phyloP scores from a whole-genome alignment of 805 yeast species.

The Saccharomycopsis capsularis region DNA sequence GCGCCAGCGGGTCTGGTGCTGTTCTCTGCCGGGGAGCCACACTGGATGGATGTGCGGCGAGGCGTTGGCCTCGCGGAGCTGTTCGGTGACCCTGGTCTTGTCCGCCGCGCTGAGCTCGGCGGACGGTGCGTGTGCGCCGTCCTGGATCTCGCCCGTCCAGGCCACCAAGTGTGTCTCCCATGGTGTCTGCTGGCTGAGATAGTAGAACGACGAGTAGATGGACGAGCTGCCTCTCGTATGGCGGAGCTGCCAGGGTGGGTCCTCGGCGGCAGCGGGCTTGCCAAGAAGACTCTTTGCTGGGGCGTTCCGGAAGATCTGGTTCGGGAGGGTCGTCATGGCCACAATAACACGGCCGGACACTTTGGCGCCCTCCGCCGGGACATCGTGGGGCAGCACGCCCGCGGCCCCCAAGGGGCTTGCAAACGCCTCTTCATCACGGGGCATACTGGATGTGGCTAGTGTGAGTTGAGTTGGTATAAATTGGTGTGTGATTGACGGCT shows the following conservation, averaged over 20 bases:
- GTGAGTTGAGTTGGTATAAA: too few species aligned
- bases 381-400: not conserved
- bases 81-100: conserved; percentile 41
- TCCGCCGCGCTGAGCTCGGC: conserved; percentile 44
- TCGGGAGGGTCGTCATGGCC: conserved; percentile 63
- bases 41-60: conserved; percentile 68
- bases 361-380: conserved; percentile 24
- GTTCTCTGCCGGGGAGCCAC: conserved; percentile 78
- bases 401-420: conserved; percentile 27
- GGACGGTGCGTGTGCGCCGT: conserved; percentile 22
- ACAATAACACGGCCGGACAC: conserved; percentile 60
- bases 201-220: conserved; percentile 64
- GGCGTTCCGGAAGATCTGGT: conserved; percentile 38
- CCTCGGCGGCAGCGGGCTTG: conserved; percentile 25
- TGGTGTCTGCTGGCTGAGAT: conserved; percentile 53
- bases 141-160: conserved; percentile 87
- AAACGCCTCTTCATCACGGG: conserved; percentile 21
- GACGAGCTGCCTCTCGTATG: conserved; percentile 81
- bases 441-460: not conserved
- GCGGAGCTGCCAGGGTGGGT: conserved; percentile 33
- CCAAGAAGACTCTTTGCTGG: not conserved
- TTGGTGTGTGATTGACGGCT: too few species aligned
- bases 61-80: conserved; percentile 40
- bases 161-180: conserved; percentile 89
- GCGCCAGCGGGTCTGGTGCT: conserved; percentile 76